These are phyloP conservation scores for Orobanche coerulescens DNA, from an alignment of 257 asterid species.

Conservation along the genomic window DNA sequence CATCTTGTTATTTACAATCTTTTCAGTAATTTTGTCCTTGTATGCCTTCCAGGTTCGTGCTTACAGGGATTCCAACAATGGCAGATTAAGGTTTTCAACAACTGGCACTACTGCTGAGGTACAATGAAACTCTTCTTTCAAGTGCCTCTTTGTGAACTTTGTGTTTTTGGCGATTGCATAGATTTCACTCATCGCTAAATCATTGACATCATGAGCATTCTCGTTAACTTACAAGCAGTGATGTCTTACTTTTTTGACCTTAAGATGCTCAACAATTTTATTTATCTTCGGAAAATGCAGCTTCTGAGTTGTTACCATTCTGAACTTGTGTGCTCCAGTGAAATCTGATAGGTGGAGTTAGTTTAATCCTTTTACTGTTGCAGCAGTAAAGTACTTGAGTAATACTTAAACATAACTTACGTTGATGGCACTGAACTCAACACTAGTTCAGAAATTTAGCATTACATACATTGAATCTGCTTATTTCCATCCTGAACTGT, in stretches of 20 bases:
- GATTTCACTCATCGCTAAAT: neutral
- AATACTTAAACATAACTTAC: neutral
- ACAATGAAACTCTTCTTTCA: slow-evolving; percentile 12
- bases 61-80: slow-evolving; percentile 45
- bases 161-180: slow-evolving; percentile 10
- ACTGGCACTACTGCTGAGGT: slow-evolving; percentile 98
- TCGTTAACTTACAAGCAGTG: neutral
- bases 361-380: neutral
- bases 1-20: slow-evolving; percentile 7
- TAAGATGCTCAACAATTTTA: neutral
- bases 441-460: neutral
- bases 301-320: neutral
- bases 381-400: neutral
- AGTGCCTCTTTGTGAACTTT: neutral
- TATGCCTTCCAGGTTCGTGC: slow-evolving; percentile 59
- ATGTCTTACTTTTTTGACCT: slow-evolving; percentile 5
- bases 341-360: neutral
- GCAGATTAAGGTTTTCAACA: slow-evolving; percentile 49
- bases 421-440: neutral
- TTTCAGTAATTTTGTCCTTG: slow-evolving; percentile 16
- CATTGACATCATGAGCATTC: slow-evolving; percentile 3
- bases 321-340: neutral
- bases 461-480: too few relatives aligned
- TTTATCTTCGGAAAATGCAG: slow-evolving; percentile 15
- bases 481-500: too few relatives aligned